phyloP scores from a whole-genome alignment of 1,284 basidiomycete genomes.

The Ceratobasidium theobromae region DNA sequence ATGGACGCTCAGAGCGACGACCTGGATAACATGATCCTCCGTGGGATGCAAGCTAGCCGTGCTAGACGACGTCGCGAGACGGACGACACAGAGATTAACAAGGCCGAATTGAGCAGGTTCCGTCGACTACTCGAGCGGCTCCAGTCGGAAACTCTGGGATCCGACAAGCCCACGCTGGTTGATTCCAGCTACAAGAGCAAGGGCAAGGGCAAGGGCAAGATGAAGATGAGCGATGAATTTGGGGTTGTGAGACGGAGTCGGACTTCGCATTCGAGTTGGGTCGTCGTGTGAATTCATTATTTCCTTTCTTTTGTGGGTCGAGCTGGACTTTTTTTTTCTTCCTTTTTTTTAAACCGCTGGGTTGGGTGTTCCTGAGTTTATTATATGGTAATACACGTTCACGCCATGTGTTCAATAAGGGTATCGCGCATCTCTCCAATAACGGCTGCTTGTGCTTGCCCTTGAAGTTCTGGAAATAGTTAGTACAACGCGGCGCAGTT shows the following conservation, averaged over 20 bases:
- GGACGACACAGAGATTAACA: neutral
- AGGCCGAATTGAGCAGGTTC: slow-evolving; percentile 11
- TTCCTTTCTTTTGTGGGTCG: neutral
- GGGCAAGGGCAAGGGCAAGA: neutral
- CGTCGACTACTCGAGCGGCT: neutral
- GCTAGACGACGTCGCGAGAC: neutral
- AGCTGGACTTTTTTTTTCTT: neutral
- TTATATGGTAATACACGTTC: slow-evolving; percentile 40
- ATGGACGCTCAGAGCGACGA: slow-evolving; percentile 31
- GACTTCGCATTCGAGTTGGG: no score
- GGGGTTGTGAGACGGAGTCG: slow-evolving; percentile 1
- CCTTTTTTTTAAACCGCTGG: slow-evolving; percentile 1
- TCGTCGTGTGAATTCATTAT: neutral
- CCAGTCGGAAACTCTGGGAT: neutral
- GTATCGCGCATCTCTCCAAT: slow-evolving; percentile 94
- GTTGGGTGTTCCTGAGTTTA: neutral
- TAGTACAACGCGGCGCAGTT: neutral
- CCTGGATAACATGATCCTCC: slow-evolving; percentile 23
- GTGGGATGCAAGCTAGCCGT: slow-evolving; percentile 5
- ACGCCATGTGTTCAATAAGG: slow-evolving; percentile 93
- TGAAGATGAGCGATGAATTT: neutral
- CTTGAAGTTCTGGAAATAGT: slow-evolving; percentile 73
- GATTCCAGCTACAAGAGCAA: neutral
- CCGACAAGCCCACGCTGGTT: neutral
- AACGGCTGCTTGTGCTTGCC: slow-evolving; percentile 80